Base-by-base conservation (phyloP, 805 yeast genomes). In the Candida nonsorbophila region DNA sequence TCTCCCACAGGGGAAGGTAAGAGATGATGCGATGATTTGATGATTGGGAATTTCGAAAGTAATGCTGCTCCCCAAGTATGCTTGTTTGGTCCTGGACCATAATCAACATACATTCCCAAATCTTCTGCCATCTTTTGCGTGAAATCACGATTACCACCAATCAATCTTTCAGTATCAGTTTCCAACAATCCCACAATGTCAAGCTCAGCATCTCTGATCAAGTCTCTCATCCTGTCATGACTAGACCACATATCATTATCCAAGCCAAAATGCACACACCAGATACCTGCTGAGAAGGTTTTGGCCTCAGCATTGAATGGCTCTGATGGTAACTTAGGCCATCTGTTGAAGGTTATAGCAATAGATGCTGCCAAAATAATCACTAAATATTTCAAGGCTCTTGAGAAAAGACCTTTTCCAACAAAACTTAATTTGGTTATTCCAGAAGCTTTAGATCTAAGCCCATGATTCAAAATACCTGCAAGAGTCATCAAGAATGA, bases 231-330 rank as follows among this genome's bases (percentile, higher is more conserved):
- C 41, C 97, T 74, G 24, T 75, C 78, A 58, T 92, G 97, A 40
- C 87, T 76, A 0, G 94, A 90, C 98, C 98, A 92, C 92, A 92
- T 82, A 51, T 87, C 95, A 55, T 92, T 92, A 54, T 92, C 98
- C 28, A 92, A 69, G 14, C 97, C 98, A 52, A 92, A 92, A 61
- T 92, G 98, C 40, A 92, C 80, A 14, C 97, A 90, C 98, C 98
- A 92, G 37, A 92, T 88, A 53, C 97, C 98, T 3, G 97, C 88
- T 1, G 96, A 87, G 45, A 92, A 73, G 4, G 84, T 53, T 42
- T 78, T 73, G 3, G 84, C 69, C n/a, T 68, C 68, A 13, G 32
- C 46, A 36, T 64, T 53, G 38, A 46, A 58, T 19, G 69, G 70
- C 19, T 79, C 82, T 23, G 16, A 37, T 25, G 22, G 8, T 31